These are phyloP conservation scores for Microsporum audouinii DNA, from an alignment of 2,329 filamentous ascomycete genomes.

Conservation along the genomic window DNA sequence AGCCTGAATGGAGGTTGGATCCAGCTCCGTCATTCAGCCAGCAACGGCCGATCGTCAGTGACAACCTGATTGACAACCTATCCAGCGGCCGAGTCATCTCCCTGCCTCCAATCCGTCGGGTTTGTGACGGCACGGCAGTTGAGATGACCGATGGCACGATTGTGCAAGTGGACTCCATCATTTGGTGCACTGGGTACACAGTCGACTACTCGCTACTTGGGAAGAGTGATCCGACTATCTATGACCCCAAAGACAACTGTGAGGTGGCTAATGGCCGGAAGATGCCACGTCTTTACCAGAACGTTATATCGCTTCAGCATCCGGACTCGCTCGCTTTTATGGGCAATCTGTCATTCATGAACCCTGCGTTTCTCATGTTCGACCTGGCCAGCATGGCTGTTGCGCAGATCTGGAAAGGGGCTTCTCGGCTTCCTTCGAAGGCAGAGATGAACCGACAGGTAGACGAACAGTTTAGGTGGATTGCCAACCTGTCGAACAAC, in stretches of 20 bases:
- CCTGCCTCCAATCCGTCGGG: not conserved
- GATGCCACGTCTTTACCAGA: conserved; percentile 22
- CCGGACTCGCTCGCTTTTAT: conserved; percentile 24
- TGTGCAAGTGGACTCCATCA: not conserved
- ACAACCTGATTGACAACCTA: not conserved
- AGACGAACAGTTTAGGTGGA: conserved; percentile 12
- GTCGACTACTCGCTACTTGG: not conserved
- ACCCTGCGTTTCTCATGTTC: conserved; percentile 20
- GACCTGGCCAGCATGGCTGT: conserved; percentile 23
- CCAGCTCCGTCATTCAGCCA: not conserved
- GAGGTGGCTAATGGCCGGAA: conserved; percentile 8
- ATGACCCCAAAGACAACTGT: not conserved
- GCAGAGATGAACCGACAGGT: conserved; percentile 20
- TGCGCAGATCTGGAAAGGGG: conserved; percentile 24
- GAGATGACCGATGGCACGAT: conserved; percentile 1
- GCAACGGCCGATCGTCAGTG: not conserved
- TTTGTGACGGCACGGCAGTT: not conserved
- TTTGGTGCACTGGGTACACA: conserved; percentile 1
- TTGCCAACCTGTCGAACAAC: conserved; percentile 9
- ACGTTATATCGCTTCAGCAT: conserved; percentile 22
- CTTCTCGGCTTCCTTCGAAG: conserved; percentile 16
- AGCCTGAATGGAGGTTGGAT: not conserved
- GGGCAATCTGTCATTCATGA: conserved; percentile 16
- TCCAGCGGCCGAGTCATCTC: not conserved
- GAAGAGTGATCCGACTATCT: not conserved